Percentiles rank a stretch among this genome's conserved stretches.
phyloP scores from a whole-genome alignment of 352 stramenopile species.

The Globisporangium yorkense region DNA sequence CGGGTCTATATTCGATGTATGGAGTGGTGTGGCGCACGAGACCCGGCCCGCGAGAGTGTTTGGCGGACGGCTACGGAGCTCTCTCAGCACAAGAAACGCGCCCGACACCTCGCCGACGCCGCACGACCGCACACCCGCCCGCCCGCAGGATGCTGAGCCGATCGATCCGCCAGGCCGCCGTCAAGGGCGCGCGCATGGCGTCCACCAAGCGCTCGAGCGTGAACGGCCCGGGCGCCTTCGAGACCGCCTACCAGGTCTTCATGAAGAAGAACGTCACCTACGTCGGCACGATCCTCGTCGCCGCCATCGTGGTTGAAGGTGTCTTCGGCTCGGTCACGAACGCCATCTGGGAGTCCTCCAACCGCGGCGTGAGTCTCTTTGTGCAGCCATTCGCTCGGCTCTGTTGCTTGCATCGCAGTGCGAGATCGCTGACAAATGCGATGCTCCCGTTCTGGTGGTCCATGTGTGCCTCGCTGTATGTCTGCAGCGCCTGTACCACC shows the following conservation, averaged over 20 bases:
- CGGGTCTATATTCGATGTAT: neutral
- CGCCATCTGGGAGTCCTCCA: conserved; percentile 77
- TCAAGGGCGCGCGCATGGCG: conserved; percentile 38
- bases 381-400: neutral
- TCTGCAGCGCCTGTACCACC: conserved; percentile 75
- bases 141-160: conserved; percentile 42
- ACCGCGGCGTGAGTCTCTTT: conserved; percentile 60
- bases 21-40: conserved; percentile 1
- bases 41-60: neutral
- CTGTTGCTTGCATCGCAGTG: neutral
- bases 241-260: conserved; percentile 66
- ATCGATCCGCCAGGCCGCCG: conserved; percentile 37
- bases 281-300: conserved; percentile 70
- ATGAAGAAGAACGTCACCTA: conserved; percentile 84
- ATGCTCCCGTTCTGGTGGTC: conserved; percentile 31
- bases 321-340: conserved; percentile 69
- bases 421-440: conserved; percentile 1
- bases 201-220: conserved; percentile 73
- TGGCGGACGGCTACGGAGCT: neutral
- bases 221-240: conserved; percentile 63
- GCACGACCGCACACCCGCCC: neutral
- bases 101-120: neutral
- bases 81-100: conserved; percentile 5
- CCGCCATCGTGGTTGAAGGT: conserved; percentile 58
- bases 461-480: conserved; percentile 5